Conservation (phyloP, 2,329 filamentous ascomycete genomes). For the Fusarium robinianum region DNA sequence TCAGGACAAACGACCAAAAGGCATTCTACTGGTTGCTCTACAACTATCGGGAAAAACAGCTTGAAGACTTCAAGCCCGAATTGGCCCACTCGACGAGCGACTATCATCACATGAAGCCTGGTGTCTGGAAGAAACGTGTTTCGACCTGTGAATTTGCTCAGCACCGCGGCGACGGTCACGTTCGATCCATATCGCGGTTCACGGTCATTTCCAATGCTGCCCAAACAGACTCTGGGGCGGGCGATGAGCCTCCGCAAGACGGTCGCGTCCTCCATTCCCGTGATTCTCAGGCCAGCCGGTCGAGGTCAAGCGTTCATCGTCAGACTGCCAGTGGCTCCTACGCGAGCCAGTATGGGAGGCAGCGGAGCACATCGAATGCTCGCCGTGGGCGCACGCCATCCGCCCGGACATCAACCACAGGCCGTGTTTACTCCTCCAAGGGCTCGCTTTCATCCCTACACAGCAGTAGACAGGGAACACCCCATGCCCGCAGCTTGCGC, state of each 20-base stretch:
- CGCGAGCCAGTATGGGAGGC: constrained; percentile 37
- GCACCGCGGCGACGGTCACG: constrained; percentile 51
- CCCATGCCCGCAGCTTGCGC: constrained; percentile 49
- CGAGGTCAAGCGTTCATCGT: constrained; percentile 72
- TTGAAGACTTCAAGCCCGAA: constrained; percentile 84
- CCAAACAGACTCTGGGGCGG: constrained; percentile 59
- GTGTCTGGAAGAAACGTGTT: constrained; percentile 61
- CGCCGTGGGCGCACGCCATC: constrained; percentile 40
- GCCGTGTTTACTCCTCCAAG: constrained; percentile 41
- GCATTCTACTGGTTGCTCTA: constrained; percentile 86
- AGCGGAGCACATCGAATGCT: constrained; percentile 44
- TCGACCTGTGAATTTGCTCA: constrained; percentile 65
- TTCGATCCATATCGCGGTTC: constrained; percentile 62
- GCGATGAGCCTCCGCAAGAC: constrained; percentile 84
- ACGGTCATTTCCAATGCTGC: constrained; percentile 67
- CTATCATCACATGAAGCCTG: constrained; percentile 76
- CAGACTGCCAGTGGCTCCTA: constrained; percentile 36
- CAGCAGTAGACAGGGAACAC: constrained; percentile 50
- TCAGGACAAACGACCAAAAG: constrained; percentile 86
- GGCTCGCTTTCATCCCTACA: constrained; percentile 56
- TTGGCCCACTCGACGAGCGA: constrained; percentile 88
- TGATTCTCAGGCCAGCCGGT: constrained; percentile 59
- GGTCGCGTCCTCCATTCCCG: constrained; percentile 55
- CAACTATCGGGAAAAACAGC: constrained; percentile 79
- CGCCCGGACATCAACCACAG: constrained; percentile 36